Evolutionary conservation across 352 stramenopile genomes (phyloP).

Genomic region (Phytophthora ohioensis): DNA sequence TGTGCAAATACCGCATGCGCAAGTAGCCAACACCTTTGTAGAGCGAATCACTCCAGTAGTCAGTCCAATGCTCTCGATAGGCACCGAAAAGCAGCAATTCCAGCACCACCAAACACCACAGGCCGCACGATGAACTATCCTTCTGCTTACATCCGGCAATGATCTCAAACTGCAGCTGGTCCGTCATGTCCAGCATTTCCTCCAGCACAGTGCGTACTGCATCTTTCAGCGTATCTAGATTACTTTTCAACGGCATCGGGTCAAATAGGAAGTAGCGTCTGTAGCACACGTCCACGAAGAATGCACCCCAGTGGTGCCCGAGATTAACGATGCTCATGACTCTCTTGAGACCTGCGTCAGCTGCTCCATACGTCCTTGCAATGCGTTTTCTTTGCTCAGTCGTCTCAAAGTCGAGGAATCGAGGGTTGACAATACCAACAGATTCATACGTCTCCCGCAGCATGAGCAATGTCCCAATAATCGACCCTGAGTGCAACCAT

Average conservation of each 20-base stretch:
- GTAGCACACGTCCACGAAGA: background rate
- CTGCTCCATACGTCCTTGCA: background rate
- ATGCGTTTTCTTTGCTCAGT: constrained; percentile 4
- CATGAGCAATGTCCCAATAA: constrained; percentile 14
- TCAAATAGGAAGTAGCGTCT: constrained; percentile 8
- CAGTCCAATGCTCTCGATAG: background rate
- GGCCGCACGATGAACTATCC: constrained; percentile 4
- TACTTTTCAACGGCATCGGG: constrained; percentile 4
- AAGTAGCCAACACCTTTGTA: constrained; percentile 12
- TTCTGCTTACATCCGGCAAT: constrained; percentile 11
- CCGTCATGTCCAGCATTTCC: constrained; percentile 9
- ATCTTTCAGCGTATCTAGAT: background rate
- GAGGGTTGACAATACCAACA: constrained; percentile 11
- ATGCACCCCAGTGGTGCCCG: constrained; percentile 9
- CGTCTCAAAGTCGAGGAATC: constrained; percentile 10
- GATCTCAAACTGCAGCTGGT: constrained; percentile 6
- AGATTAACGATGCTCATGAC: constrained; percentile 16
- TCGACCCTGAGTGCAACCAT: constrained; percentile 11
- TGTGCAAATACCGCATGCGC: constrained; percentile 9
- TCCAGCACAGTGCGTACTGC: background rate
- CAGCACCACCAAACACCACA: constrained; percentile 22
- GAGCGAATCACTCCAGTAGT: constrained; percentile 10
- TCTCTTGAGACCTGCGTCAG: background rate
- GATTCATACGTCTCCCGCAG: constrained; percentile 4
- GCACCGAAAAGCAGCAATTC: constrained; percentile 22